A percentile compares a stretch with the other conserved stretches of the same genome.
Evolutionary conservation across 768 basidiomycete species (phyloP).

Genomic region (Polyporus arcularius): DNA sequence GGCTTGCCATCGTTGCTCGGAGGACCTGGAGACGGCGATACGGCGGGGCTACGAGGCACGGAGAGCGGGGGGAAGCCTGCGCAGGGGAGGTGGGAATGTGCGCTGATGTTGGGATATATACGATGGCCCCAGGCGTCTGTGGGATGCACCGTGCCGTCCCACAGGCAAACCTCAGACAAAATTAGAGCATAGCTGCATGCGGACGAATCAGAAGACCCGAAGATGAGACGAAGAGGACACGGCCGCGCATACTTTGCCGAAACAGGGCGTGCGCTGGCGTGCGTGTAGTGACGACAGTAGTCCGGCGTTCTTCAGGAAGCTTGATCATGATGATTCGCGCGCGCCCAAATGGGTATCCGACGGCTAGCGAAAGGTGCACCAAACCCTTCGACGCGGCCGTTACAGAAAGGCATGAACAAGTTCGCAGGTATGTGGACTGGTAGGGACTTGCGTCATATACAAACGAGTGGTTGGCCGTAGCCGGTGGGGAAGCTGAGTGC

Average conservation of each 20-base stretch:
- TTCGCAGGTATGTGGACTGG: too few species aligned
- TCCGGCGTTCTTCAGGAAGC: neutral
- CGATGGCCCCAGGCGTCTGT: conserved; percentile 11
- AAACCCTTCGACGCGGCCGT: too few species aligned
- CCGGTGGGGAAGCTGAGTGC: neutral
- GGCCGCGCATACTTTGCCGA: neutral
- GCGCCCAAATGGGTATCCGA: neutral
- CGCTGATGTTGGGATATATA: conserved; percentile 9
- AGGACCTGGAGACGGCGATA: neutral
- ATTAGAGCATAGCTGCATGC: conserved; percentile 1
- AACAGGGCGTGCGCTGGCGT: neutral
- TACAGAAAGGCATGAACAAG: too few species aligned
- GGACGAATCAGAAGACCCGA: conserved; percentile 7
- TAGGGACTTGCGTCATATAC: too few species aligned
- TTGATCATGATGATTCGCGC: neutral
- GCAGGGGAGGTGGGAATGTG: conserved; percentile 1
- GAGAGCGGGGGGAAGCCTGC: neutral
- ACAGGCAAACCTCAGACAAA: conserved; percentile 1
- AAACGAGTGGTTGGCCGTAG: neutral
- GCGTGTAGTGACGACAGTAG: neutral
- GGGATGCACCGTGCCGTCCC: neutral
- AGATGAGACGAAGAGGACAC: neutral
- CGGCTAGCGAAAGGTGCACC: too few species aligned
- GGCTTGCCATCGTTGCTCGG: conserved; percentile 7
- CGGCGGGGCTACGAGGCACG: neutral